Evolutionary conservation across 2,329 filamentous ascomycete genomes (phyloP).

Genomic region (Geosmithia morbida): DNA sequence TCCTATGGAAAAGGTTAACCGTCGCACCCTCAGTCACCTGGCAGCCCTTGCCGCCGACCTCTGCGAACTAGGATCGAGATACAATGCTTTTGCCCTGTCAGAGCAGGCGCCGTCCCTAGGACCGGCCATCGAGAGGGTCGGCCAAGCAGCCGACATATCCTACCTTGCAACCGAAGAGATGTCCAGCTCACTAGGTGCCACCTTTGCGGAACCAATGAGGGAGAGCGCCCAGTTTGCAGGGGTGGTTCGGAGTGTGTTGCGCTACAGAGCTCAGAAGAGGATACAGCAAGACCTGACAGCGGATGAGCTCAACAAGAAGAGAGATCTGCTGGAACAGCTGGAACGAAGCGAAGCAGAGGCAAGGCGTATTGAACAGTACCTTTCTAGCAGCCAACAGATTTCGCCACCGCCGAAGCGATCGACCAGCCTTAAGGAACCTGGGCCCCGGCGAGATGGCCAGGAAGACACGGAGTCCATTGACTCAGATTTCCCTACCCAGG

Average conservation of each 20-base stretch:
- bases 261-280: slow-evolving; percentile 82
- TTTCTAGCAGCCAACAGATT: slow-evolving; percentile 57
- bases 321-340: slow-evolving; percentile 66
- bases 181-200: slow-evolving; percentile 74
- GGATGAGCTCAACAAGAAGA: slow-evolving; percentile 85
- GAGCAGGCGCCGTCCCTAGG: slow-evolving; percentile 82
- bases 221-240: slow-evolving; percentile 96
- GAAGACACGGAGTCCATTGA: slow-evolving; percentile 86
- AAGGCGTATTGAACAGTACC: slow-evolving; percentile 83
- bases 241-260: slow-evolving; percentile 76
- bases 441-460: slow-evolving; percentile 36
- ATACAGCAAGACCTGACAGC: slow-evolving; percentile 96
- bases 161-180: slow-evolving; percentile 94
- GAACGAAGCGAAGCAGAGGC: slow-evolving; percentile 90
- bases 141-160: slow-evolving; percentile 88
- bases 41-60: slow-evolving; percentile 75
- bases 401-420: slow-evolving; percentile 52
- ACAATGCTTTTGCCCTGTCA: slow-evolving; percentile 91
- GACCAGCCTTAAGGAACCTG: slow-evolving; percentile 36
- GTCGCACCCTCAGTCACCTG: slow-evolving; percentile 73
- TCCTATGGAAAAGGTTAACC: slow-evolving; percentile 93
- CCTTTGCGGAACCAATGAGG: slow-evolving; percentile 93
- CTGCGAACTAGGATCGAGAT: slow-evolving; percentile 86
- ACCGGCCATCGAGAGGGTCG: slow-evolving; percentile 83
- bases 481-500: slow-evolving; percentile 87